Base-by-base conservation (phyloP, 345 rosid species). In the Trapa bicornis region DNA sequence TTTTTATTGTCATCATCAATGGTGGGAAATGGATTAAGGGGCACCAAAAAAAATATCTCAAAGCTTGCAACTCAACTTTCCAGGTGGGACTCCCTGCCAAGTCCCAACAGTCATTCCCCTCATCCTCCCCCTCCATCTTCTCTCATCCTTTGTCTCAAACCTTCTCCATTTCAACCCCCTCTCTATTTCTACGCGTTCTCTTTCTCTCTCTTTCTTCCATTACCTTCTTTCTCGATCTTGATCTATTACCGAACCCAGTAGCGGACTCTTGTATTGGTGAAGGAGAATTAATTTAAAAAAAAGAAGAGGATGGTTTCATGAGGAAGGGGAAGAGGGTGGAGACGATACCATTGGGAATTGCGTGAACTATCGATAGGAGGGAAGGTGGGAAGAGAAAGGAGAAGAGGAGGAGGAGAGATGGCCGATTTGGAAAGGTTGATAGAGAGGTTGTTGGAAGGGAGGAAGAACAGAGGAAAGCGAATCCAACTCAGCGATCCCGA, bases 391-490 rank as follows among this genome's bases (percentile, higher is more conserved):
- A 14, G 12, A 29, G 61, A 22, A 22, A 22, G 29, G 29, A 8
- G 45, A 8, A 42, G 36, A 9, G 62, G 37, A 58, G 63, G 15
- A 58, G 37, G 15, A 32, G 15, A 38, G 37, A 58, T 78, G 82
- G 81, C 74, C 67, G 82, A 79, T 60, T 56, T 82, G 29, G 83
- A 76, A 4, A 74, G 73, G 48, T 9, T 82, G 74, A 75, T 80
- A 48, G 77, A 69, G 74, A 80, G 77, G 74, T 74, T 82, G 45
- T 65, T 80, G 72, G 83, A 70, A 64, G 83, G 76, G 41, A 68
- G 75, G 50, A 64, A 64, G 33, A 72, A 66, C 64, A 70, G 50
- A 54, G 83, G 86, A 13, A 82, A 72, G 69, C 67, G 69, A 37
- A 75, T 75, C 62, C 69, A 52, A 62, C 75, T 80, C 22, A 37